Percentiles rank a stretch among this genome's conserved stretches.
phyloP scores from a whole-genome alignment of 1,284 basidiomycete species.

The Ceratobasidium sp. region DNA sequence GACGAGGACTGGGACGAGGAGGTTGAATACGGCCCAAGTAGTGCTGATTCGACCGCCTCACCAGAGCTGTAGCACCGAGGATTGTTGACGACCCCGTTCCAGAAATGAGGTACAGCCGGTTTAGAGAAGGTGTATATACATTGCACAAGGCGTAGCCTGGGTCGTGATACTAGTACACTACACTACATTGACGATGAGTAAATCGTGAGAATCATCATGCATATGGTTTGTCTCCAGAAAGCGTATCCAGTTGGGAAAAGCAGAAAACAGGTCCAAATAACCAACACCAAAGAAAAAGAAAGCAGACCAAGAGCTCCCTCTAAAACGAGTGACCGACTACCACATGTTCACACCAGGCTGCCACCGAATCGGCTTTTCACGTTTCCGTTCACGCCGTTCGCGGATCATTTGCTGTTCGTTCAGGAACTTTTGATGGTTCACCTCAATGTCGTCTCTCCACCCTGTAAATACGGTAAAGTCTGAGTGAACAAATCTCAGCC shows the following conservation, averaged over 20 bases:
- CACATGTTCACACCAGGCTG: conserved; percentile 42
- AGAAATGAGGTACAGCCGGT: too few species aligned
- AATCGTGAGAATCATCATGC: conserved; percentile 17
- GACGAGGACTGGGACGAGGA: conserved; percentile 13
- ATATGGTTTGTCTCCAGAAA: neutral
- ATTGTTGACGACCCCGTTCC: too few species aligned
- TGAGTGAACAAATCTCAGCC: neutral
- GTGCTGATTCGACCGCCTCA: neutral
- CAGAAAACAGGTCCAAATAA: neutral
- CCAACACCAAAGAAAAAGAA: neutral
- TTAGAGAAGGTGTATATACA: too few species aligned
- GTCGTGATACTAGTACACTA: neutral
- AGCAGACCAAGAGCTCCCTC: neutral
- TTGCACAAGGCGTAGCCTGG: neutral
- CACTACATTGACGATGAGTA: neutral
- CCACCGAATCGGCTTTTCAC: conserved; percentile 36
- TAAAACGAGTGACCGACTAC: neutral
- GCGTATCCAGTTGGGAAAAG: neutral
- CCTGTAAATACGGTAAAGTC: neutral
- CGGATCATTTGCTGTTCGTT: conserved; percentile 1
- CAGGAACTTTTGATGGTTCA: conserved; percentile 32
- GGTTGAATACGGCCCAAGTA: conserved; percentile 18
- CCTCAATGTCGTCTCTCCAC: conserved; percentile 36
- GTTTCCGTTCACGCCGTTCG: conserved; percentile 19
- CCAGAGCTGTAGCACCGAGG: too few species aligned